Base-by-base conservation (phyloP, 805 yeast species). In the Saccharomycopsis lassenensis region DNA sequence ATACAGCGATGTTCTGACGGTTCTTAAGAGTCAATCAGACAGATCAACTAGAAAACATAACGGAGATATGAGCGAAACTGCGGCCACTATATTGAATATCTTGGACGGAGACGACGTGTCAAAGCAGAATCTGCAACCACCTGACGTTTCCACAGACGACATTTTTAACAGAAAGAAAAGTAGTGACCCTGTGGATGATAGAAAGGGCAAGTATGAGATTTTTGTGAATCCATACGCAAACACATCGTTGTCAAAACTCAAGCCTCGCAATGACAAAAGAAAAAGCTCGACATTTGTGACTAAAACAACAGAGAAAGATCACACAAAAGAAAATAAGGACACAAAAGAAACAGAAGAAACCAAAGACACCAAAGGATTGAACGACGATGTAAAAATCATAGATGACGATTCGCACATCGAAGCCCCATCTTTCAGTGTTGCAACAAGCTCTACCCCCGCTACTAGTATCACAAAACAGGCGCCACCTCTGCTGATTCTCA, bases 181-280 rank as follows among this genome's bases (percentile, higher is more conserved):
- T 26, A 21, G 34, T 21, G 24, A 4, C 5, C 16, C 34, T n/a
- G 34, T 22, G 18, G 20, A 12, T 4, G n/a, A n/a, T n/a, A n/a
- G n/a, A n/a, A 26, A 36, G 23, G 25, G 10, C 10, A 40, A 37
- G 27, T 37, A 40, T 21, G 32, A 29, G 24, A 36, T 33, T 16
- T 40, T 15, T 23, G 33, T 37, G n/a, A 40, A 40, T 12, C 44
- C 44, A 2, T 40, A 40, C 31, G n/a, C 35, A 10, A 19, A 29
- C 4, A 18, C 38, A n/a, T 21, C 29, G 12, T 24, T 40, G 10
- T 33, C 40, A 7, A 36, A 20, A 33, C 15, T 40, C 18, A 26
- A n/a, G 12, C 29, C 6, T 7, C 29, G 14, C 19, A 28, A 24
- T 7, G 7, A 33, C 15, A 22, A 32, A 8, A 6, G 10, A 11